Evolutionary conservation across 176 grass and related monocot species (phyloP), one percentile per base, ranked within the genome.

Genomic region (Cenchrus fungigraminus): DNA sequence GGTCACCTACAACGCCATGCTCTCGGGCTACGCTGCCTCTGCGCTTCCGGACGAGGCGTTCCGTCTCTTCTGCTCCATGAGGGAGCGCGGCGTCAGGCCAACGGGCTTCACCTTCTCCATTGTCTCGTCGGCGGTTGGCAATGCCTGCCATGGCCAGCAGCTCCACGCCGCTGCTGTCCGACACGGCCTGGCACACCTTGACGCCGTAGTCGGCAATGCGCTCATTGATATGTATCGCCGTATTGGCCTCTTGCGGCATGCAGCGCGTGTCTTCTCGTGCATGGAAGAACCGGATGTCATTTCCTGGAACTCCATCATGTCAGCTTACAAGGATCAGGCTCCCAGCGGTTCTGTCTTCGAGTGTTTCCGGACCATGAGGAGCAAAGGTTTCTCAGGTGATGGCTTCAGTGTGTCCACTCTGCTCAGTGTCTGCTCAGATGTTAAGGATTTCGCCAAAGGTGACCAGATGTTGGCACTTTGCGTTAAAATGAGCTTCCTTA

Each of bases 51-150:
- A 68, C 16, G 81, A 89, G 78, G 96, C 89, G 1, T 74, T 92
- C 76, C 12, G 10, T 45, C 42, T 85, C 42, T 53, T 79, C 2
- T 82, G 31, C 64, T 9, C 8, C 29, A 98, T 95, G 96, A 78
- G 77, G 61, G 83, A 78, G 67, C 53, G 74, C 12, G 89, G 91
- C 12, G 82, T 94, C 9, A 65, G 55, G 77, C 85, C 85, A 63
- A 98, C 83, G 31, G 83, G 73, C 58, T 95, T 92, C 86, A 98
- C 96, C 42, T 87, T 98, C 65, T 98, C 96, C 45, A 94, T 95
- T 8, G 1, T 88, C 20, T 88, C 88, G 6, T 76, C 88, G 0
- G 81, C 68, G 0, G 53, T 98, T 32, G 84, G 32, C 69, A 84
- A 59, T 60, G 74, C 20, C 42, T 43, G 51, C 12, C 89, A 87